phyloP scores from a whole-genome alignment of 805 yeast genomes.

The Barnettozyma siamensis region DNA sequence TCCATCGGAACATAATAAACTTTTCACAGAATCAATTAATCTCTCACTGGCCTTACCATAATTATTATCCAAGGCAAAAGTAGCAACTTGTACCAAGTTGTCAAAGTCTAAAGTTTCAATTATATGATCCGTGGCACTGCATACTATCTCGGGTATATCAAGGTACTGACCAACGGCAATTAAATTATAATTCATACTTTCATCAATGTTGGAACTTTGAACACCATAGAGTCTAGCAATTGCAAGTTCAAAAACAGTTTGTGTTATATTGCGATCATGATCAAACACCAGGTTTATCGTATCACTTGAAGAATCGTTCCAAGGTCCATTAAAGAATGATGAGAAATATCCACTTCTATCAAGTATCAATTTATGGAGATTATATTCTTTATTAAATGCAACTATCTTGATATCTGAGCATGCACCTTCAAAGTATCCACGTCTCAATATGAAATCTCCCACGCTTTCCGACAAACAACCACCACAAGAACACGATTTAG shows the following conservation, averaged over 20 bases:
- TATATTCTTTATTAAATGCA: constrained; percentile 41
- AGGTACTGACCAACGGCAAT: constrained; percentile 46
- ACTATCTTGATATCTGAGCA: constrained; percentile 42
- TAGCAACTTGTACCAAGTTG: constrained; percentile 32
- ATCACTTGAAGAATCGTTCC: constrained; percentile 30
- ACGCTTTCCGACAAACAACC: constrained; percentile 24
- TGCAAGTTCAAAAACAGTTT: constrained; percentile 43
- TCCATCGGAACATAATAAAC: constrained; percentile 42
- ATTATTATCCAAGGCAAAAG: constrained; percentile 38
- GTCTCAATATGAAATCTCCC: constrained; percentile 29
- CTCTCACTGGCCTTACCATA: constrained; percentile 43
- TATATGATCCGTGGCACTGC: constrained; percentile 36
- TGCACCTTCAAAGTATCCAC: constrained; percentile 39
- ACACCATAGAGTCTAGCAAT: constrained; percentile 44
- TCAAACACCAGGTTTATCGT: constrained; percentile 32
- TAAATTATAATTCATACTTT: constrained; percentile 34
- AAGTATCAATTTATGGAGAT: constrained; percentile 41
- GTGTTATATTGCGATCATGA: constrained; percentile 36
- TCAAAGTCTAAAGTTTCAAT: constrained; percentile 30
- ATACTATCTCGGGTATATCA: constrained; percentile 40
- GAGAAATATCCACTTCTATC: constrained; percentile 43
- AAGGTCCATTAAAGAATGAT: constrained; percentile 37
- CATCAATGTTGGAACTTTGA: constrained; percentile 28
- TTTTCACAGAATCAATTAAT: constrained; percentile 41
- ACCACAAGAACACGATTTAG: constrained; percentile 21